Conservation (phyloP, 495 filamentous ascomycete species). For the Pseudomonodictys pantanalensis region DNA sequence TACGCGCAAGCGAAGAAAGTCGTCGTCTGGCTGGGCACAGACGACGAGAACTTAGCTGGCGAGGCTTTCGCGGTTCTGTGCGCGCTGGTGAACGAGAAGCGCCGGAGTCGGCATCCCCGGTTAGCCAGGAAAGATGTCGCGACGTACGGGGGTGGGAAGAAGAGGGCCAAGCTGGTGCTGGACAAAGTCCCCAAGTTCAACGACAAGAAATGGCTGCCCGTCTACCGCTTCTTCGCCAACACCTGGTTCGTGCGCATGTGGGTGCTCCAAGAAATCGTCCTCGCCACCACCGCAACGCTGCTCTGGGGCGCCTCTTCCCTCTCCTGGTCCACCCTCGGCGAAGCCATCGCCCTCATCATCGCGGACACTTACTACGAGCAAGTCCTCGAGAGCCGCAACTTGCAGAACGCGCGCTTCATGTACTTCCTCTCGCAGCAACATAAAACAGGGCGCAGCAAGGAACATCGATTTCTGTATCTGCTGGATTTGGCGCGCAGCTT, state of each 20-base stretch:
- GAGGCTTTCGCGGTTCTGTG: constrained; percentile 7
- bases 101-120: too few relatives aligned
- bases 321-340: constrained; percentile 13
- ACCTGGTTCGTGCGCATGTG: constrained; percentile 31
- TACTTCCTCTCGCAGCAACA: too few relatives aligned
- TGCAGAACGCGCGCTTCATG: constrained; percentile 32
- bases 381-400: background rate
- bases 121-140: too few relatives aligned
- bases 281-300: constrained; percentile 11
- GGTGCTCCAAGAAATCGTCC: constrained; percentile 30
- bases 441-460: background rate
- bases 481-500: constrained; percentile 21
- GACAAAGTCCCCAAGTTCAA: too few relatives aligned
- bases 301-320: constrained; percentile 22
- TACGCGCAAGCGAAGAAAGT: constrained; percentile 17
- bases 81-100: constrained; percentile 9
- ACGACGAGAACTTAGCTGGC: constrained; percentile 4
- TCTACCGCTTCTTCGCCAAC: constrained; percentile 11
- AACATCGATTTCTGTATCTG: constrained; percentile 22
- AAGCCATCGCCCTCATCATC: constrained; percentile 8
- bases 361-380: background rate
- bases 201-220: constrained; percentile 1
- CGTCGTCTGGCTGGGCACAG: constrained; percentile 28
- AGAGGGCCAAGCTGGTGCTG: too few relatives aligned
- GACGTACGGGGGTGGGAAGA: too few relatives aligned